Evolutionary conservation across 2,329 filamentous ascomycete species (phyloP), one percentile per base, ranked within the genome.

Genomic region (Penicillium hesseltinei): DNA sequence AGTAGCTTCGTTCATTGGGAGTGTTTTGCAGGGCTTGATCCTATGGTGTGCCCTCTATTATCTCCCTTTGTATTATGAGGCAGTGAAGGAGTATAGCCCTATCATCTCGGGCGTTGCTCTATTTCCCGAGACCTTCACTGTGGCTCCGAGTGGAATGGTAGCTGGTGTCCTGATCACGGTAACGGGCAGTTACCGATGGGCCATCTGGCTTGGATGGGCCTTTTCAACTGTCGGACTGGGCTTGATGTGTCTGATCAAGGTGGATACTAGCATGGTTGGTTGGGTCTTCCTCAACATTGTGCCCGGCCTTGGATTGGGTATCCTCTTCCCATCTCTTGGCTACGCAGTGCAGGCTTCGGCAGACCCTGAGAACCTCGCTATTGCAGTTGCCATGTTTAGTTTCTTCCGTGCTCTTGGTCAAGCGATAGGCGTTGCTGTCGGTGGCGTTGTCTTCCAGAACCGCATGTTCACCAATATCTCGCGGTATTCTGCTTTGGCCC

Each of bases 391-490:
- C 11, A 83, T 90, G 76, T 88, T 87, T 73, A 82, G 81, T 52
- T 90, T 91, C 76, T 81, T 86, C 64, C 82, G 86, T 15, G 81
- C 82, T 1, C 80, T 89, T 25, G 88, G 88, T 0, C 85, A 89
- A 68, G 79, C 83, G 0, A 73, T 89, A 10, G 87, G 87, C 25
- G 84, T 90, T 3, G 86, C 87, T 2, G 78, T 89, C 51, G 84
- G 85, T 2, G 87, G 88, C 4, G 85, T 87, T 33, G 81, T 88
- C 52, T 90, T 90, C 74, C 86, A 90, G 71, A 90, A 89, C 62
- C 78, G 80, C 56, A 82, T 88, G 73, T 76, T 75, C 53, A 73
- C 72, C 44, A 80, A 83, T 59, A 71, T 88, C 44, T 62, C 76
- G 15, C 75, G 70, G 2, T 80, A 80, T 45, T 75, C 81, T 0